Conservation (phyloP, 306 rosid genomes). For the Boehmeria nivea region DNA sequence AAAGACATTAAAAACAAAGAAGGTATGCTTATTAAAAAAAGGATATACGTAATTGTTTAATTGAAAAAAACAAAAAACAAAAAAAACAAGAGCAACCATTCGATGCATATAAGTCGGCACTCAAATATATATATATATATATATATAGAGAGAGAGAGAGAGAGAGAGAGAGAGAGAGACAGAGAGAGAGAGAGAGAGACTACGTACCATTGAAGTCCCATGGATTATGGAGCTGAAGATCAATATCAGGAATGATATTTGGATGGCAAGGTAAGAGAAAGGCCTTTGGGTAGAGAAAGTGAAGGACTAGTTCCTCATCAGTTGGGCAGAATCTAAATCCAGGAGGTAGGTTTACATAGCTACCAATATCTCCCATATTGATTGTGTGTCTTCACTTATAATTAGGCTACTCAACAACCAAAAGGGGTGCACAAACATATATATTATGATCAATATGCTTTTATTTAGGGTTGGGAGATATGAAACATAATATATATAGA, state of each 20-base stretch:
- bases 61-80: no score
- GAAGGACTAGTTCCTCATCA: constrained; percentile 21
- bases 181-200: background rate
- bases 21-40: no score
- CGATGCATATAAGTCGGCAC: no score
- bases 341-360: constrained; percentile 7
- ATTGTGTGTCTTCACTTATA: background rate
- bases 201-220: constrained; percentile 15
- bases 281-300: constrained; percentile 13
- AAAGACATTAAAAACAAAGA: no score
- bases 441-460: no score
- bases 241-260: constrained; percentile 16
- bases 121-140: no score
- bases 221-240: constrained; percentile 8
- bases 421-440: no score
- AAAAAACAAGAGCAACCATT: no score
- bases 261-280: constrained; percentile 15
- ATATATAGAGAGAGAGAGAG: no score
- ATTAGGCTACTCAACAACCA: background rate
- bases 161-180: background rate
- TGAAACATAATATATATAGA: no score
- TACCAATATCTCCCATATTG: constrained; percentile 8
- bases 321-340: constrained; percentile 19
- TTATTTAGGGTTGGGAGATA: no score
- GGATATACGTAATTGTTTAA: no score